Percentiles rank a stretch among this genome's conserved stretches.
phyloP scores from a whole-genome alignment of 768 basidiomycete species.

The Boletales sp. region DNA sequence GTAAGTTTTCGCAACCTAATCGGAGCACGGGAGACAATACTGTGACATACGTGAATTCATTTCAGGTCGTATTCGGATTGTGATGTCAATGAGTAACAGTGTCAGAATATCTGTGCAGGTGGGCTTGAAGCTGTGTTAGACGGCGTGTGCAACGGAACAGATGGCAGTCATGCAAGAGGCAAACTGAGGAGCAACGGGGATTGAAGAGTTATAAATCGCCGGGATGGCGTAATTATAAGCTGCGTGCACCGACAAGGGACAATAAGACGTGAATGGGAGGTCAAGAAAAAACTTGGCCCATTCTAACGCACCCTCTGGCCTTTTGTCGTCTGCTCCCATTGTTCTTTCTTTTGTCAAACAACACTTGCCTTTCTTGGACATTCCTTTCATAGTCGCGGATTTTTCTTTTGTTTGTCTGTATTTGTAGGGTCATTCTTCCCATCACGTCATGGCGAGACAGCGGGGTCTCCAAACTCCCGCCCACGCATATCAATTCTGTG shows the following conservation, averaged over 20 bases:
- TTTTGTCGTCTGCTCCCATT: conserved; percentile 26
- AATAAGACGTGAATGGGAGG: conserved; percentile 5
- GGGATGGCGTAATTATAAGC: conserved; percentile 4
- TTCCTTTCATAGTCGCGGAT: conserved; percentile 20
- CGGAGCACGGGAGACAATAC: neutral
- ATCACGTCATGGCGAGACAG: no score
- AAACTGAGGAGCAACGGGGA: neutral
- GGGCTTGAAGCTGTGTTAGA: neutral
- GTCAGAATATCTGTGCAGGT: conserved; percentile 1
- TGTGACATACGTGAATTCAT: conserved; percentile 23
- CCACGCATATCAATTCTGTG: no score
- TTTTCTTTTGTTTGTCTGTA: conserved; percentile 12
- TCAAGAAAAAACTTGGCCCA: no score
- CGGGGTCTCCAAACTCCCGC: no score
- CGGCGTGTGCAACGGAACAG: no score
- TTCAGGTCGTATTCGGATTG: conserved; percentile 9
- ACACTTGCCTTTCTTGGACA: conserved; percentile 15
- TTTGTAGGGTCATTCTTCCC: neutral
- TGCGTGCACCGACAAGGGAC: conserved; percentile 11
- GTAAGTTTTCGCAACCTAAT: conserved; percentile 1
- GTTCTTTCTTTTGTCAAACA: conserved; percentile 25
- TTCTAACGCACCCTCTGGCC: neutral
- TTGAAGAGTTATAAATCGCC: conserved; percentile 18
- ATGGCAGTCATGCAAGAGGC: no score
- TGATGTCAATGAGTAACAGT: neutral